Conservation (phyloP, 129 eudicot genomes). For the Centrapalus pauciflorus region DNA sequence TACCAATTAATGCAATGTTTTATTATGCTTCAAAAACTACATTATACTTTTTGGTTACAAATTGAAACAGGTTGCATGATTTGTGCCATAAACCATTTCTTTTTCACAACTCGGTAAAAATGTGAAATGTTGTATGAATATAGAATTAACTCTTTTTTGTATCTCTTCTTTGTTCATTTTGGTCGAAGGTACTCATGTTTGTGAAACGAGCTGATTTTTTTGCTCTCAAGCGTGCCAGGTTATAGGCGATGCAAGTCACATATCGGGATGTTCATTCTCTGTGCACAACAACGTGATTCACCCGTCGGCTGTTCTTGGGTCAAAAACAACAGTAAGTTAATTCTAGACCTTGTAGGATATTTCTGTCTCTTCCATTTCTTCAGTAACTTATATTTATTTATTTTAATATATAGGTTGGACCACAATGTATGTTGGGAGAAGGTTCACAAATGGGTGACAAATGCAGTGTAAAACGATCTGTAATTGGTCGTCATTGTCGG, state of each 20-base stretch:
- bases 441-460: conserved; percentile 96
- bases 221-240: conserved; percentile 39
- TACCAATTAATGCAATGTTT: too few species aligned
- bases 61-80: too few species aligned
- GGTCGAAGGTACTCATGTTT: background rate
- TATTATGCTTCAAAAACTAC: too few species aligned
- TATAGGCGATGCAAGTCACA: conserved; percentile 89
- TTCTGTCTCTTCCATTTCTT: background rate
- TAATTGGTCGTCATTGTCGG: conserved; percentile 91
- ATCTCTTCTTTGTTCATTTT: background rate
- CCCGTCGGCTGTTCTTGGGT: conserved; percentile 86
- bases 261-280: conserved; percentile 80
- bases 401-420: conserved; percentile 62
- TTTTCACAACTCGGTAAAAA: too few species aligned
- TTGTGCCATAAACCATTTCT: too few species aligned
- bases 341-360: background rate
- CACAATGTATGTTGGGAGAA: conserved; percentile 95
- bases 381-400: background rate
- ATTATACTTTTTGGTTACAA: too few species aligned
- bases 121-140: too few species aligned
- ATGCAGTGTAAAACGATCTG: conserved; percentile 93
- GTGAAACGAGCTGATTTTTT: conserved; percentile 5
- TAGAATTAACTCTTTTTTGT: background rate
- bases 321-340: conserved; percentile 77
- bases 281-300: conserved; percentile 78